Evolutionary conservation across 1,284 basidiomycete species (phyloP).

Genomic region (Cutaneotrichosporon mucoides): DNA sequence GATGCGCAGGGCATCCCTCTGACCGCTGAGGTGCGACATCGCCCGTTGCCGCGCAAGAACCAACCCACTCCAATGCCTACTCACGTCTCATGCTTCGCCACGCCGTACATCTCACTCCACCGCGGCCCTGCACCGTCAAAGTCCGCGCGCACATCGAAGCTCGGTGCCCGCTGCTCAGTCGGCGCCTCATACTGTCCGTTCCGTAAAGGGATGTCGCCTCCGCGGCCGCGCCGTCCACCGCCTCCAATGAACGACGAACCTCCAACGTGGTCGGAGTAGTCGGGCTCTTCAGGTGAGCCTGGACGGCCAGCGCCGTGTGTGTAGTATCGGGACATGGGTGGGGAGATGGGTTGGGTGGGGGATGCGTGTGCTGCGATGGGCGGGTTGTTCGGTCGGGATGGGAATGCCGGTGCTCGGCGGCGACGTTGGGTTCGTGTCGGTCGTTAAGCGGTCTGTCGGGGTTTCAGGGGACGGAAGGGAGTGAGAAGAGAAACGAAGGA

Average conservation of each 20-base stretch:
- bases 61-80: constrained; percentile 2
- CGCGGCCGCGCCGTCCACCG: too few relatives aligned
- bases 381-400: neutral
- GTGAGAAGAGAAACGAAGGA: too few relatives aligned
- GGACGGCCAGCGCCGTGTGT: constrained; percentile 11
- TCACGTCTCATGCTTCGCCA: constrained; percentile 50
- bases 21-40: too few relatives aligned
- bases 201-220: neutral
- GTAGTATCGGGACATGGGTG: constrained; percentile 19
- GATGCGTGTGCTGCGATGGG: neutral
- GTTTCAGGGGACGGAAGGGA: too few relatives aligned
- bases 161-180: constrained; percentile 51
- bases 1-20: too few relatives aligned
- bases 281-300: constrained; percentile 8
- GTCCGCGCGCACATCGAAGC: constrained; percentile 82
- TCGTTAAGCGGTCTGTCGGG: too few relatives aligned
- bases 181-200: constrained; percentile 26
- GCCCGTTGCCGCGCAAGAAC: too few relatives aligned
- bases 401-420: neutral
- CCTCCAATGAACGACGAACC: neutral
- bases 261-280: constrained; percentile 4
- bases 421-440: neutral
- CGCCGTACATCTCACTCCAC: constrained; percentile 58
- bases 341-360: neutral
- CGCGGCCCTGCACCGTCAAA: constrained; percentile 82